Base-by-base conservation (phyloP, 2,329 filamentous ascomycete genomes). In the Magnaporthiopsis rhizophila region DNA sequence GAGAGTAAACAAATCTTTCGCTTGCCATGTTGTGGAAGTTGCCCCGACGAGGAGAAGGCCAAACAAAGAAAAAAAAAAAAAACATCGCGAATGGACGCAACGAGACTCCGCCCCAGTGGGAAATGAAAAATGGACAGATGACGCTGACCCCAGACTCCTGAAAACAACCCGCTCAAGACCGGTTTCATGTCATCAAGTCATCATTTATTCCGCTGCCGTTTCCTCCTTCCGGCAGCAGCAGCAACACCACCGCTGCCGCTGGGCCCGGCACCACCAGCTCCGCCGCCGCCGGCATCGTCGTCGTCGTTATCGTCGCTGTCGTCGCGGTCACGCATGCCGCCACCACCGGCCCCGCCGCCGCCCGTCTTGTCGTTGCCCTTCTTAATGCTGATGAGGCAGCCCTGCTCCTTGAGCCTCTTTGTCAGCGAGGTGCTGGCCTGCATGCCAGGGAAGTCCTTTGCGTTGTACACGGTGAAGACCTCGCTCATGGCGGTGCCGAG, bases 381-480 rank as follows among this genome's bases (percentile, higher is more conserved):
- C 78, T 94, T 94, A 67, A 94, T 90, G 50, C 90, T 90, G 66
- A 95, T 92, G 62, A 92, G 86, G 71, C 91, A 91, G 4, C 91
- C 91, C 75, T 94, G 91, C 70, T 89, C 82, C 74, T 91, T 91
- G 65, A 95, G 78, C 38, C 84, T 81, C 73, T 90, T 90, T 1
- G 91, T 91, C 53, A 95, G 76, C 24, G 83, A 80, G 32, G 89
- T 92, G 73, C 89, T 92, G 1, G 89, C 87, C 65, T 87, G 82
- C 90, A 95, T 95, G 7, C 91, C 91, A 0, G 90, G 89, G 66
- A 95, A 95, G 72, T 94, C 90, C 73, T 94, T 95, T 58, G 91
- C 91, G 58, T 89, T 92, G 74, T 89, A 93, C 9, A 93, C 90
- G 15, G 84, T 86, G 71, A 95, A 93, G n/a, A 87, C 78, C 21